Conservation (phyloP, 163 green algal genomes). For the Volvox carteri region DNA sequence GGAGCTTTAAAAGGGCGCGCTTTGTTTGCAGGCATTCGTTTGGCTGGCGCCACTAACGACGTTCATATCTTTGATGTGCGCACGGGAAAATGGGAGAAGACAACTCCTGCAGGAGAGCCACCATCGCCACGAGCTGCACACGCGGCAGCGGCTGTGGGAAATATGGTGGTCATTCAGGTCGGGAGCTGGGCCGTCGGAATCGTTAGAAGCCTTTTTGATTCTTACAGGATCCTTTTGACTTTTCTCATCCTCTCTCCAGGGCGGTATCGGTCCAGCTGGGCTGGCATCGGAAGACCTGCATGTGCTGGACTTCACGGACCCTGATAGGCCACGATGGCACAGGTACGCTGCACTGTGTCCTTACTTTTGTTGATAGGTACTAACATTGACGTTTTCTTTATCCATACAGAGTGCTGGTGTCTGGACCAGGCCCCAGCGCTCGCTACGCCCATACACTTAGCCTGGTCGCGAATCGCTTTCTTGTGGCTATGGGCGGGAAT, state of each 20-base stretch:
- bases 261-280: constrained; percentile 96
- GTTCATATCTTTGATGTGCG: constrained; percentile 95
- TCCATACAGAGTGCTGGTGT: constrained; percentile 92
- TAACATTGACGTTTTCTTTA: neutral
- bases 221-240: neutral
- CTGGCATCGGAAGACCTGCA: constrained; percentile 97
- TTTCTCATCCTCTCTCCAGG: constrained; percentile 69
- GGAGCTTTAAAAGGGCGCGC: constrained; percentile 10
- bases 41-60: constrained; percentile 93
- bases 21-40: constrained; percentile 82
- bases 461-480: constrained; percentile 97
- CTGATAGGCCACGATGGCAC: constrained; percentile 93
- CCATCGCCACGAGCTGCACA: constrained; percentile 96
- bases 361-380: neutral
- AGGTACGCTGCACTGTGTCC: constrained; percentile 69
- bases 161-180: constrained; percentile 98
- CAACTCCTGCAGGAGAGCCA: constrained; percentile 84
- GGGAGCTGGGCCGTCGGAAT: neutral
- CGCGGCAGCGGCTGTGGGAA: constrained; percentile 97
- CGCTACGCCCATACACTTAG: constrained; percentile 97
- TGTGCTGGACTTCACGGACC: constrained; percentile 98
- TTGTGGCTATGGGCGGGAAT: constrained; percentile 98
- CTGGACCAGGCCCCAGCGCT: constrained; percentile 91
- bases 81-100: constrained; percentile 88
- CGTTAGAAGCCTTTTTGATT: neutral